phyloP scores from a whole-genome alignment of 805 yeast species.

The Metahyphopichia silvanorum region DNA sequence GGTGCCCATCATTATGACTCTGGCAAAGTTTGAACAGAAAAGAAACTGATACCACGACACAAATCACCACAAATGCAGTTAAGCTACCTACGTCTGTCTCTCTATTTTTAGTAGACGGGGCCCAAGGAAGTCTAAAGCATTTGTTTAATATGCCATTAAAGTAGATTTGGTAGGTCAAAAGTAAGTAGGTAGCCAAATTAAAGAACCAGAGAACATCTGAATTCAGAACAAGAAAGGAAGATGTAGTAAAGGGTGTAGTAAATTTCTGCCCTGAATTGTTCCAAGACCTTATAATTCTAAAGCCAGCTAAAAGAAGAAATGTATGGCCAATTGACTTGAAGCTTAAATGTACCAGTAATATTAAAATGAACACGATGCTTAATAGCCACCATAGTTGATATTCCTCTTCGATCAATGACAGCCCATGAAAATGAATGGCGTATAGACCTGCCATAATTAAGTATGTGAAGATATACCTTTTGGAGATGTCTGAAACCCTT shows the following conservation, averaged over 20 bases:
- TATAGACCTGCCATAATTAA: slow-evolving; percentile 40
- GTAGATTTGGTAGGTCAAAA: slow-evolving; percentile 14
- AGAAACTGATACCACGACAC: slow-evolving; percentile 44
- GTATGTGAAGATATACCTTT: slow-evolving; percentile 11
- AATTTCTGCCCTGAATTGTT: slow-evolving; percentile 87
- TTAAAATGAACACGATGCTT: slow-evolving; percentile 11
- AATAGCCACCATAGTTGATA: slow-evolving; percentile 91
- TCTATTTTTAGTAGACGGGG: slow-evolving; percentile 1
- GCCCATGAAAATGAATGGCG: slow-evolving; percentile 79
- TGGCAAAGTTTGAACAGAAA: slow-evolving; percentile 54
- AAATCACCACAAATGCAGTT: slow-evolving; percentile 43
- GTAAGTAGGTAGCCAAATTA: slow-evolving; percentile 37
- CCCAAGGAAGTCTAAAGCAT: slow-evolving; percentile 12
- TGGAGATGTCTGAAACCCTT: slow-evolving; percentile 6
- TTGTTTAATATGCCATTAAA: slow-evolving; percentile 22
- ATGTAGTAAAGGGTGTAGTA: slow-evolving; percentile 35
- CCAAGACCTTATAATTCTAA: slow-evolving; percentile 77
- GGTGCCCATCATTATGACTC: slow-evolving; percentile 52
- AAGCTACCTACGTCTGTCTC: slow-evolving; percentile 19
- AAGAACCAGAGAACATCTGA: slow-evolving; percentile 46
- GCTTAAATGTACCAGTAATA: slow-evolving; percentile 7
- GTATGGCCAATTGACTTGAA: slow-evolving; percentile 3
- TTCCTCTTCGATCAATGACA: slow-evolving; percentile 83
- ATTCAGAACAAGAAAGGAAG: slow-evolving; percentile 36
- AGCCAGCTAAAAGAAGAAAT: slow-evolving; percentile 21